These are phyloP conservation scores for Nicotiana obtusifolia DNA, from an alignment of 257 asterid species.

Conservation along the genomic window DNA sequence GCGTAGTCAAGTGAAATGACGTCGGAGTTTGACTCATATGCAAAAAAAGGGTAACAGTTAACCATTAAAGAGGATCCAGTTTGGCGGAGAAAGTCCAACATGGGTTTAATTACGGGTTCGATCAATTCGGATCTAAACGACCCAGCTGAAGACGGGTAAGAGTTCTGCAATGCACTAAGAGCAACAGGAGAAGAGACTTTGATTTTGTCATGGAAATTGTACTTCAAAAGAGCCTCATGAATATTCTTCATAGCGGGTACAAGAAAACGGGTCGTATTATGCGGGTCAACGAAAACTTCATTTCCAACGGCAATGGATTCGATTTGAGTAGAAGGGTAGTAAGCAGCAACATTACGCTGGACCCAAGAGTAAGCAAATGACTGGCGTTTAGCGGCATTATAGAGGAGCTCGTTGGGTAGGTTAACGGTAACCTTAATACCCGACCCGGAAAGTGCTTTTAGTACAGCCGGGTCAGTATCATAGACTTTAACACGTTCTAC, in stretches of 20 bases:
- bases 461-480: slow-evolving; percentile 82
- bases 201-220: slow-evolving; percentile 36
- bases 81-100: slow-evolving; percentile 67
- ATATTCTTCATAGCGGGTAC: slow-evolving; percentile 70
- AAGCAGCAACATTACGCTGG: slow-evolving; percentile 46
- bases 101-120: slow-evolving; percentile 58
- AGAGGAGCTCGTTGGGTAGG: slow-evolving; percentile 87
- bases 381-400: slow-evolving; percentile 51
- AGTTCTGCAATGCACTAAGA: slow-evolving; percentile 62
- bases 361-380: slow-evolving; percentile 75
- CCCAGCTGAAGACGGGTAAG: slow-evolving; percentile 89
- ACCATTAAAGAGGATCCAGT: slow-evolving; percentile 79
- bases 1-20: slow-evolving; percentile 83
- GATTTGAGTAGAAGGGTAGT: slow-evolving; percentile 59
- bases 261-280: slow-evolving; percentile 66
- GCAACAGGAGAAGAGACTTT: slow-evolving; percentile 85
- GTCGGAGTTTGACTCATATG: slow-evolving; percentile 76
- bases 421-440: slow-evolving; percentile 60
- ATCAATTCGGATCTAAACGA: slow-evolving; percentile 59
- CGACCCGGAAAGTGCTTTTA: slow-evolving; percentile 65
- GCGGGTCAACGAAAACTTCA: slow-evolving; percentile 78
- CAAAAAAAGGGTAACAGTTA: slow-evolving; percentile 79
- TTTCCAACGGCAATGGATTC: slow-evolving; percentile 91
- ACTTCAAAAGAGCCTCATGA: slow-evolving; percentile 52
- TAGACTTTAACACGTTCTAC: slow-evolving; percentile 67